A percentile compares a stretch with the other conserved stretches of the same genome.
These are phyloP conservation scores for Aspergillus ostianus DNA, from an alignment of 495 filamentous ascomycete genomes.

Conservation along the genomic window DNA sequence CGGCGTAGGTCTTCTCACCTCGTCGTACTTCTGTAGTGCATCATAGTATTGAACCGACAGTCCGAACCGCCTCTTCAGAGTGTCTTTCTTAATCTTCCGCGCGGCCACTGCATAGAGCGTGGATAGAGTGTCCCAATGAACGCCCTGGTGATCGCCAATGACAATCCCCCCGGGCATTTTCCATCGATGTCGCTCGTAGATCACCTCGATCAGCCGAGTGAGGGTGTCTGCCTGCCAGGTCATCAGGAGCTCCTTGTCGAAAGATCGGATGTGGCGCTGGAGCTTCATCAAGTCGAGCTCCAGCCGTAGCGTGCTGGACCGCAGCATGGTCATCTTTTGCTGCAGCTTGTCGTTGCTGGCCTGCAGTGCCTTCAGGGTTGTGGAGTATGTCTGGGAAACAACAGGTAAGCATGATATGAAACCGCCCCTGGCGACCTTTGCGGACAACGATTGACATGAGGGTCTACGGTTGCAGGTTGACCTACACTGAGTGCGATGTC, in stretches of 20 bases:
- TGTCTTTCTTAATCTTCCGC: constrained; percentile 23
- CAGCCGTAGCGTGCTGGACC: constrained; percentile 22
- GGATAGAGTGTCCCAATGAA: constrained; percentile 23
- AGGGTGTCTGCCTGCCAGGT: constrained; percentile 42
- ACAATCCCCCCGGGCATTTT: constrained; percentile 24
- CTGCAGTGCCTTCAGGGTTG: constrained; percentile 21
- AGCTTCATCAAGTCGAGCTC: constrained; percentile 29
- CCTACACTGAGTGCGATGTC: constrained; percentile 13
- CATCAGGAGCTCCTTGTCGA: constrained; percentile 29
- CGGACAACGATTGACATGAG: background rate
- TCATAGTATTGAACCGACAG: constrained; percentile 26
- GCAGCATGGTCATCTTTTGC: constrained; percentile 21
- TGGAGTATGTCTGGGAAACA: constrained; percentile 16
- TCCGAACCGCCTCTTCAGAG: constrained; percentile 26
- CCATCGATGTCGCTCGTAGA: constrained; percentile 25
- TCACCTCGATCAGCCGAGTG: constrained; percentile 40
- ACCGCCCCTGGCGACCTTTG: background rate
- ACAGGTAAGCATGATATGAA: background rate
- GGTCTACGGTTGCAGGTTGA: background rate
- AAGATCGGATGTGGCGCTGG: constrained; percentile 28
- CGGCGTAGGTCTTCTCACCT: constrained; percentile 22
- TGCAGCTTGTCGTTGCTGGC: constrained; percentile 28
- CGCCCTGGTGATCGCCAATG: constrained; percentile 14
- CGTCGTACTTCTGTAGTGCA: constrained; percentile 33
- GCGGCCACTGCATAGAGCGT: constrained; percentile 30